A percentile compares a stretch with the other conserved stretches of the same genome.
phyloP scores from a whole-genome alignment of 2,329 filamentous ascomycete genomes.

The Tolypocladium capitatum region DNA sequence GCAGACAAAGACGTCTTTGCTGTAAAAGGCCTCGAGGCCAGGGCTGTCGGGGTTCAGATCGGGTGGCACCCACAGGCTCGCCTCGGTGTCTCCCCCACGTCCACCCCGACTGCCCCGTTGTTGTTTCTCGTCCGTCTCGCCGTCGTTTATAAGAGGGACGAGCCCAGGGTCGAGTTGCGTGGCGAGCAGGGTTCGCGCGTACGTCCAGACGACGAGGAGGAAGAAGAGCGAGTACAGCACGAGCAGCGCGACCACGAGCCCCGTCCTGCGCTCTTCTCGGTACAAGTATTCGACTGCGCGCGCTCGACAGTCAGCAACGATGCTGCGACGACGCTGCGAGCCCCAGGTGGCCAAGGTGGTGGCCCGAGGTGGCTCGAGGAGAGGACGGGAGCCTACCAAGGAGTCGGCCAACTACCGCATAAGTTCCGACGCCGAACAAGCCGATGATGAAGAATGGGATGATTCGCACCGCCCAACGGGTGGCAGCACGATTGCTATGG shows the following conservation, averaged over 20 bases:
- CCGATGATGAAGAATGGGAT: conserved; percentile 59
- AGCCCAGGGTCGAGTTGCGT: conserved; percentile 62
- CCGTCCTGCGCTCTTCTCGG: conserved; percentile 27
- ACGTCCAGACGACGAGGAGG: conserved; percentile 50
- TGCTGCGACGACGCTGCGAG: too few relatives aligned
- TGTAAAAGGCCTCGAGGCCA: conserved; percentile 65
- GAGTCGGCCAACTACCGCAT: conserved; percentile 52
- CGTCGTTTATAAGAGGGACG: conserved; percentile 42
- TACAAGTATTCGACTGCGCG: conserved; percentile 55
- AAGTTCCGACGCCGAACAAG: conserved; percentile 56
- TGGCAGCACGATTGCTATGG: conserved; percentile 15
- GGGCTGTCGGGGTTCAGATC: conserved; percentile 45
- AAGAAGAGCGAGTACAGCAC: conserved; percentile 62
- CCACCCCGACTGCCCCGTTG: conserved; percentile 5
- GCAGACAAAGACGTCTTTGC: conserved; percentile 72
- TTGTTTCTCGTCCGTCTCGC: conserved; percentile 16
- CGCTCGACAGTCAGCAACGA: neutral
- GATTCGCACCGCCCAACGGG: conserved; percentile 31
- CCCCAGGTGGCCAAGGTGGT: neutral
- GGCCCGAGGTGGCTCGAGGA: neutral
- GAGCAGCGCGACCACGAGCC: conserved; percentile 55
- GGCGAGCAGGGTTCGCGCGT: conserved; percentile 55
- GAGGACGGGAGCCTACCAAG: conserved; percentile 41
- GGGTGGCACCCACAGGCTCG: conserved; percentile 20
- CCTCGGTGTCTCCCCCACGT: conserved; percentile 13